A percentile compares a stretch with the other conserved stretches of the same genome.
phyloP scores from a whole-genome alignment of 768 basidiomycete genomes.

The Pulveroboletus sp. region DNA sequence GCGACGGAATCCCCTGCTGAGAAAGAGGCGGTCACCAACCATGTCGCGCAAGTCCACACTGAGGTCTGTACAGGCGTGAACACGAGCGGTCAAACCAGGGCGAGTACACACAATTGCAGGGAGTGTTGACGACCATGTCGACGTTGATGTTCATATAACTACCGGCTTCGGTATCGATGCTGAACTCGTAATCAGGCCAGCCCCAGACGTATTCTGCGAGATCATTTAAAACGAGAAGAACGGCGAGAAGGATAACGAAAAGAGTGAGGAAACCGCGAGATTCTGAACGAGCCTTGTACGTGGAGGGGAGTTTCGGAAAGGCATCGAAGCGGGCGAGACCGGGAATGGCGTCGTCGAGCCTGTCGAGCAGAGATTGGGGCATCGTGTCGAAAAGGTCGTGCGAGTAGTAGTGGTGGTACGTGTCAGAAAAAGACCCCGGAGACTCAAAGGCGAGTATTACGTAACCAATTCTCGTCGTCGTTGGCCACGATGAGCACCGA shows the following conservation, averaged over 20 bases:
- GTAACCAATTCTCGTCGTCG: conserved; percentile 18
- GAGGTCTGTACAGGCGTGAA: conserved; percentile 51
- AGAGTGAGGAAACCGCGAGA: conserved; percentile 81
- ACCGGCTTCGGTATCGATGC: conserved; percentile 64
- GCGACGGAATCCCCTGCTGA: conserved; percentile 75
- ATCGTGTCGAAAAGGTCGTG: too few species aligned
- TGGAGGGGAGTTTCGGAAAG: conserved; percentile 79
- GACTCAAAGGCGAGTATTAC: conserved; percentile 14
- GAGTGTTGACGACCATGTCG: conserved; percentile 91
- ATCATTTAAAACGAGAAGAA: conserved; percentile 83
- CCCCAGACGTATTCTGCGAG: conserved; percentile 91
- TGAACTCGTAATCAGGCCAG: conserved; percentile 88
- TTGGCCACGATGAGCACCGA: conserved; percentile 25
- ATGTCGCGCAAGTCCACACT: conserved; percentile 90
- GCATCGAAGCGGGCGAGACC: conserved; percentile 73
- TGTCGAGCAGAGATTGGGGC: conserved; percentile 56
- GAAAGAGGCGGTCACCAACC: conserved; percentile 86
- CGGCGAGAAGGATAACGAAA: conserved; percentile 61
- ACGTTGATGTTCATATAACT: conserved; percentile 83
- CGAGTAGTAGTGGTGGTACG: too few species aligned
- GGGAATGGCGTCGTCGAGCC: conserved; percentile 62
- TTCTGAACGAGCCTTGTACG: conserved; percentile 78
- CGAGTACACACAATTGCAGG: conserved; percentile 77
- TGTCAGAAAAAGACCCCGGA: conserved; percentile 19
- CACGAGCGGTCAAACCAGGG: not conserved